Conservation (phyloP, 225 moss, liverwort and hornwort species). For the Anthoceros angustus region DNA sequence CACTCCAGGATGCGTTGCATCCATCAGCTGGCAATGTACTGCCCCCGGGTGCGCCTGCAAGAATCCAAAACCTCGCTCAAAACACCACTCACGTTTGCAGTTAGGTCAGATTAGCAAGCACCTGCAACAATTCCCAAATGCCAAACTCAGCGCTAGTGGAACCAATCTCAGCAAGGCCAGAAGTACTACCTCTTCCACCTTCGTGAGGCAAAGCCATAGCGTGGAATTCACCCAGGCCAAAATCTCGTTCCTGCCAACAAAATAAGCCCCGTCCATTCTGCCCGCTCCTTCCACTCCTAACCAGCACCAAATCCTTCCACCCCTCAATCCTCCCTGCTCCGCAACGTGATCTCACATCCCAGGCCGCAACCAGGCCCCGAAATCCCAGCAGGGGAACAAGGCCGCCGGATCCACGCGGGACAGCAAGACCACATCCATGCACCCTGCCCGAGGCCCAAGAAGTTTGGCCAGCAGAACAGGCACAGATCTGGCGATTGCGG, state of each 20-base stretch:
- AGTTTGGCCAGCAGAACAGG: neutral
- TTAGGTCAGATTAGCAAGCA: neutral
- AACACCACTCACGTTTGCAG: too few relatives aligned
- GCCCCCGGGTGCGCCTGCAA: slow-evolving; percentile 76
- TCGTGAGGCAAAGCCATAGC: slow-evolving; percentile 59
- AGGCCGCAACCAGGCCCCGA: too few relatives aligned
- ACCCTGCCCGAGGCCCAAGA: neutral
- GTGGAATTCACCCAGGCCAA: slow-evolving; percentile 79
- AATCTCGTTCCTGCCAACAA: slow-evolving; percentile 92
- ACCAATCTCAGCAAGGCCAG: too few relatives aligned
- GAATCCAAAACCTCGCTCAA: neutral
- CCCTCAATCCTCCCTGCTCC: too few relatives aligned
- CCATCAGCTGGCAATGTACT: slow-evolving; percentile 93
- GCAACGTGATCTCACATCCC: too few relatives aligned
- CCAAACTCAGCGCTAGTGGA: too few relatives aligned
- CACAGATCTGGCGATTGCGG: neutral
- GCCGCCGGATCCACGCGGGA: too few relatives aligned
- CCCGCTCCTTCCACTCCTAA: slow-evolving; percentile 11
- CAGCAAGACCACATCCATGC: too few relatives aligned
- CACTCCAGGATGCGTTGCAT: slow-evolving; percentile 82
- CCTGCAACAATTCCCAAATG: neutral
- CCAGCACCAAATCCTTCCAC: too few relatives aligned
- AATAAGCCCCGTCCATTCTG: slow-evolving; percentile 99
- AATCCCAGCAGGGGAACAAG: too few relatives aligned
- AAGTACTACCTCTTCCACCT: slow-evolving; percentile 65